Conservation (phyloP, 1,284 basidiomycete species). For the Puccinia polysora region DNA sequence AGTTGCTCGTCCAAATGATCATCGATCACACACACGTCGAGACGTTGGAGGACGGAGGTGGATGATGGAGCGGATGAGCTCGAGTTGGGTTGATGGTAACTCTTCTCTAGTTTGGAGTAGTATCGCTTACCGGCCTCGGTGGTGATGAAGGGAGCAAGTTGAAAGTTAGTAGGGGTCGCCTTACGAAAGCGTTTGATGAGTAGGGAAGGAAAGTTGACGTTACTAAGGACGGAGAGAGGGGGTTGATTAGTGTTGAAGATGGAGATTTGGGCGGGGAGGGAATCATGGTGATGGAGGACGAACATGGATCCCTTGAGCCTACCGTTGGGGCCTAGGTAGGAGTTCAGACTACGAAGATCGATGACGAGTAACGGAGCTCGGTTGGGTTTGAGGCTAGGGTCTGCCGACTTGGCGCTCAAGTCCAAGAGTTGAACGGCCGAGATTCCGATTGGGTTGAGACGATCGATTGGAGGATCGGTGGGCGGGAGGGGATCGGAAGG, state of each 20-base stretch:
- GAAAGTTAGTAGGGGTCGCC: constrained; percentile 45
- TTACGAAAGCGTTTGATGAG: constrained; percentile 49
- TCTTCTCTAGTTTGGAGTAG: constrained; percentile 31
- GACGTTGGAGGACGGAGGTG: constrained; percentile 7
- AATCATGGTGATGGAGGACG: background rate
- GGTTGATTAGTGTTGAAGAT: background rate
- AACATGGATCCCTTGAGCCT: constrained; percentile 39
- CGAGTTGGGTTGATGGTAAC: background rate
- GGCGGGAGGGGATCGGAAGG: too few relatives aligned
- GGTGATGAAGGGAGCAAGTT: constrained; percentile 48
- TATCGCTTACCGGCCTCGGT: constrained; percentile 46
- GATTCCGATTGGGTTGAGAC: constrained; percentile 18
- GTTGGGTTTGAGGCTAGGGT: background rate
- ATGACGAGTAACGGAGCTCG: constrained; percentile 14
- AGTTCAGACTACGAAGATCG: constrained; percentile 24
- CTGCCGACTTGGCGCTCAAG: background rate
- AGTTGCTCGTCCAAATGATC: constrained; percentile 15
- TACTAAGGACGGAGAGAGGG: constrained; percentile 54
- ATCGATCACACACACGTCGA: constrained; percentile 42
- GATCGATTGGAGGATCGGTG: background rate
- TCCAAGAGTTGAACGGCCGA: constrained; percentile 13
- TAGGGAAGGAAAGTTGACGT: constrained; percentile 48
- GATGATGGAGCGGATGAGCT: background rate
- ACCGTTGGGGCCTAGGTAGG: constrained; percentile 34
- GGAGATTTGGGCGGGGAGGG: background rate